phyloP scores from a whole-genome alignment of 306 rosid genomes.

The Luffa aegyptiaca region DNA sequence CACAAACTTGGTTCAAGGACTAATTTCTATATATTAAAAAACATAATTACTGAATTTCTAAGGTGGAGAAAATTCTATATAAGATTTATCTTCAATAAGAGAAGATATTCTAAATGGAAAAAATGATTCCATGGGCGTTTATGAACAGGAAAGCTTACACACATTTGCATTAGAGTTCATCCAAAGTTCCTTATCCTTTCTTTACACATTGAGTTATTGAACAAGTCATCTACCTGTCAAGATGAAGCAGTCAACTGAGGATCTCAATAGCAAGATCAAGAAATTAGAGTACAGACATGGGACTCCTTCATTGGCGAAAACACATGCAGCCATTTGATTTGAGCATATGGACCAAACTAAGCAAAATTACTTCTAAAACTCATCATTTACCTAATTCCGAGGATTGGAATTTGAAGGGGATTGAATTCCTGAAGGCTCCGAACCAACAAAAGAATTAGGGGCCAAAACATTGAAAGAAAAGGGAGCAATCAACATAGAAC shows the following conservation, averaged over 20 bases:
- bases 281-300: not conserved
- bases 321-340: not conserved
- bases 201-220: not conserved
- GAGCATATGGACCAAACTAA: not conserved
- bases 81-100: not conserved
- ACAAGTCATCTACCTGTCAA: not conserved
- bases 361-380: not conserved
- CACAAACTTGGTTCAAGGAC: no score
- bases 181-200: not conserved
- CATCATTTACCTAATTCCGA: not conserved
- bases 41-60: not conserved
- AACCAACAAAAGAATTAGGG: not conserved
- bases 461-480: not conserved
- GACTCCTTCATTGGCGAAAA: not conserved
- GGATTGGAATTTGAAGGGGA: not conserved
- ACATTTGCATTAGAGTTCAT: not conserved
- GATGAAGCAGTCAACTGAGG: not conserved
- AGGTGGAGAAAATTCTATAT: not conserved
- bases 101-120: not conserved
- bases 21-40: not conserved
- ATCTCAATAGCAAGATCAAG: not conserved
- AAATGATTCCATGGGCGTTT: not conserved
- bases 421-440: not conserved
- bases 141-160: not conserved
- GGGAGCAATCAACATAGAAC: slow-evolving; percentile 7